Conservation (phyloP, 1,284 basidiomycete species). For the Cystodermella granulosa region DNA sequence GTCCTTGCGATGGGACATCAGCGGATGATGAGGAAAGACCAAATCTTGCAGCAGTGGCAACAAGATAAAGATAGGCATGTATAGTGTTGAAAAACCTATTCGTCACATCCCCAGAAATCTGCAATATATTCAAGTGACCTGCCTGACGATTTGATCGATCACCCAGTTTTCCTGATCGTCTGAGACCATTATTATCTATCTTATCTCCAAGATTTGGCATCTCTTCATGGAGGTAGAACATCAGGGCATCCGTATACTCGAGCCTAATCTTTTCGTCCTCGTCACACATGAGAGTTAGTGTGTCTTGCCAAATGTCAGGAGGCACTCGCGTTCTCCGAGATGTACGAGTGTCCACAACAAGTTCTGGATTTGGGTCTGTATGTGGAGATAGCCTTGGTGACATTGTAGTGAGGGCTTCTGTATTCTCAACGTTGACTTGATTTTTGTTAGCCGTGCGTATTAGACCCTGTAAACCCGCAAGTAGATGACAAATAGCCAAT, state of each 20-base stretch:
- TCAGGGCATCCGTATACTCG: conserved; percentile 68
- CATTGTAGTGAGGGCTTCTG: neutral
- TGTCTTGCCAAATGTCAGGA: conserved; percentile 85
- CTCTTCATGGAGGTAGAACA: conserved; percentile 72
- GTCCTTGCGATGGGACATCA: neutral
- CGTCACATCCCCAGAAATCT: conserved; percentile 57
- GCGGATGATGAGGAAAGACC: conserved; percentile 44
- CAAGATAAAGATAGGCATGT: conserved; percentile 72
- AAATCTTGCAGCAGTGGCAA: conserved; percentile 66
- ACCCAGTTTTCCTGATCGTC: conserved; percentile 40
- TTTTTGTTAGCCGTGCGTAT: conserved; percentile 60
- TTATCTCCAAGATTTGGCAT: conserved; percentile 58
- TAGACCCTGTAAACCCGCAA: conserved; percentile 71
- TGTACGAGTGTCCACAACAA: conserved; percentile 26
- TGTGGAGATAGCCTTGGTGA: neutral
- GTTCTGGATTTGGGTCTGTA: conserved; percentile 9
- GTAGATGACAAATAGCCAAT: conserved; percentile 68
- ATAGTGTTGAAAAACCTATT: conserved; percentile 72
- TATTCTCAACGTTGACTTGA: conserved; percentile 22
- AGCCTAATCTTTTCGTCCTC: conserved; percentile 66
- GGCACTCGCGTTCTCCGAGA: conserved; percentile 67
- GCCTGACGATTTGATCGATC: conserved; percentile 47
- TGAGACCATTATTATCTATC: conserved; percentile 43
- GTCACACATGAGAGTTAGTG: conserved; percentile 77
- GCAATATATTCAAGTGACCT: conserved; percentile 44